Percentiles rank a stretch among this genome's conserved stretches.
Conservation (phyloP, 805 yeast species). For the Metschnikowia colocasiae region DNA sequence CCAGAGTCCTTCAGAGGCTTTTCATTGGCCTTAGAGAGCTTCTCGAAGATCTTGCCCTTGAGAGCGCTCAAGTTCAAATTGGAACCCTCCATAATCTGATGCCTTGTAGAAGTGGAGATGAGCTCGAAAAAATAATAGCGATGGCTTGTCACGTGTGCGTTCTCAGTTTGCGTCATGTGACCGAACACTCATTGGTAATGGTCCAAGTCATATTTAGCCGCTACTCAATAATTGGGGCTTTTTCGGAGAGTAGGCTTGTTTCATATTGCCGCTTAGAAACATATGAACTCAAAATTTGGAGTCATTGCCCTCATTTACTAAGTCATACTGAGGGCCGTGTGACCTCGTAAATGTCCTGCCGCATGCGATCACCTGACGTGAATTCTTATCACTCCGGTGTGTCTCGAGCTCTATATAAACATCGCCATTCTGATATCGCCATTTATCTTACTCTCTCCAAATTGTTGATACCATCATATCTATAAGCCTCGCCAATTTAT, state of each 20-base stretch:
- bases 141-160: constrained; percentile 1
- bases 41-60: constrained; percentile 60
- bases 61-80: constrained; percentile 52
- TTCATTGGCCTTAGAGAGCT: constrained; percentile 27
- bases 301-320: not conserved
- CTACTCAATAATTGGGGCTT: not conserved
- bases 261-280: not conserved
- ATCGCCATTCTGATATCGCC: not conserved
- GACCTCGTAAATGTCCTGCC: not conserved
- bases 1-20: not conserved
- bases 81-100: constrained; percentile 39
- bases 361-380: not conserved
- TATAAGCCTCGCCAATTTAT: too few species aligned
- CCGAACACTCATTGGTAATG: not conserved
- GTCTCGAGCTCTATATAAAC: not conserved
- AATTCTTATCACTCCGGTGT: not conserved
- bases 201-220: not conserved
- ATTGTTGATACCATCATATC: too few species aligned
- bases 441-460: too few species aligned
- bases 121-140: constrained; percentile 3
- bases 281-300: not conserved
- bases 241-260: not conserved
- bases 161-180: not conserved
- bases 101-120: constrained; percentile 3
- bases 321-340: not conserved